phyloP scores from a whole-genome alignment of 768 basidiomycete species.

The Podaxis sp. region DNA sequence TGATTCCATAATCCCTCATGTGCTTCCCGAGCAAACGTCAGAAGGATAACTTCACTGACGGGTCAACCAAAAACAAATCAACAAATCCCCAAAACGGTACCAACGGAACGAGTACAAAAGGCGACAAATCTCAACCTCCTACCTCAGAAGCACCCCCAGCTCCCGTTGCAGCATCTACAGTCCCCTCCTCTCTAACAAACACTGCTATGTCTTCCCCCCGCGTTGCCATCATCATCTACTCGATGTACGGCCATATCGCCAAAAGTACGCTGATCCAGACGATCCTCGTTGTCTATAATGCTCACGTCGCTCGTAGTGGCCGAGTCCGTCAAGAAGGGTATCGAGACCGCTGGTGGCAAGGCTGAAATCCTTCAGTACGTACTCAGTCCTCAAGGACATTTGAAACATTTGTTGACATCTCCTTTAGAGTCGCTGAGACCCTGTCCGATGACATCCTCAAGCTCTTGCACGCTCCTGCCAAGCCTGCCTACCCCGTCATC shows the following conservation, averaged over 20 bases:
- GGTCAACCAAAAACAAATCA: slow-evolving; percentile 11
- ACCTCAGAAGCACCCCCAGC: neutral
- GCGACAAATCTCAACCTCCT: slow-evolving; percentile 8
- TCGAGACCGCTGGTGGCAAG: slow-evolving; percentile 44
- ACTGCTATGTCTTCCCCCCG: slow-evolving; percentile 41
- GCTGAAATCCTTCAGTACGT: slow-evolving; percentile 54
- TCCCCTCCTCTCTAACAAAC: neutral
- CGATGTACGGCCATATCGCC: slow-evolving; percentile 71
- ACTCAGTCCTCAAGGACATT: neutral
- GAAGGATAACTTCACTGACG: slow-evolving; percentile 26
- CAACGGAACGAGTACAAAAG: slow-evolving; percentile 26
- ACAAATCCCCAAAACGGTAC: slow-evolving; percentile 12
- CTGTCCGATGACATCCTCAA: slow-evolving; percentile 55
- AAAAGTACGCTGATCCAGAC: slow-evolving; percentile 38
- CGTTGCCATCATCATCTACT: slow-evolving; percentile 70
- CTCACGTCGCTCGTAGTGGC: slow-evolving; percentile 46
- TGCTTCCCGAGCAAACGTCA: slow-evolving; percentile 30
- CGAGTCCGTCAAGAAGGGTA: slow-evolving; percentile 42
- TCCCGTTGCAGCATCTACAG: slow-evolving; percentile 8
- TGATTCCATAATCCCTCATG: slow-evolving; percentile 18
- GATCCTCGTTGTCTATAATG: neutral
- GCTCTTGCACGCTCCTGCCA: slow-evolving; percentile 58
- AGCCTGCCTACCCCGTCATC: slow-evolving; percentile 56
- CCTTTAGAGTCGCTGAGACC: slow-evolving; percentile 68
- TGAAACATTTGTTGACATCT: neutral